Evolutionary conservation across 208 protist genomes (phyloP).

Genomic region (Naegleria gruberi): DNA sequence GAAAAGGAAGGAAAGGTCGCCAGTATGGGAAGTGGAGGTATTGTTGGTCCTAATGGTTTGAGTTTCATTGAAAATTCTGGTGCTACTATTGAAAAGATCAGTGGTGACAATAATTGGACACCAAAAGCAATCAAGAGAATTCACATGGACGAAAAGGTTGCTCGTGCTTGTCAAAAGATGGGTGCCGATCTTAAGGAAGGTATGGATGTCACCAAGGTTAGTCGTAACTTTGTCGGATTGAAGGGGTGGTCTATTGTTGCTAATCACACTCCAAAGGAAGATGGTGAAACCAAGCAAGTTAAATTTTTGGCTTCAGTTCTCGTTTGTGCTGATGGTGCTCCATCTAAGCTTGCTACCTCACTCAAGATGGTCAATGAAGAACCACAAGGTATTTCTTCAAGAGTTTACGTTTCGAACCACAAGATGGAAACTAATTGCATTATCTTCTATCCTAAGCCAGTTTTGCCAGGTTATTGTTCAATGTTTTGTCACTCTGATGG

Average conservation of each 20-base stretch:
- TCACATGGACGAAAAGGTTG: neutral
- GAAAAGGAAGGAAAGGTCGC: neutral
- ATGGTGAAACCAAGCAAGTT: neutral
- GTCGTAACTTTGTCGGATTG: neutral
- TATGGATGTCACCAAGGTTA: neutral
- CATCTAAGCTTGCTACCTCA: neutral
- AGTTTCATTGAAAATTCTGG: neutral
- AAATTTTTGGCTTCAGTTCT: neutral
- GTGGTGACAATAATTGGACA: neutral
- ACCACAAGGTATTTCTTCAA: neutral
- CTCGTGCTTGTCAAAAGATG: neutral
- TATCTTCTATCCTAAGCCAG: neutral
- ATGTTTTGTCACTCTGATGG: neutral
- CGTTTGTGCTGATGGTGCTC: neutral
- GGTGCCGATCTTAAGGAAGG: neutral
- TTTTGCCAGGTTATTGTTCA: constrained; percentile 1
- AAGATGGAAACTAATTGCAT: neutral
- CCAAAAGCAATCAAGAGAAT: neutral
- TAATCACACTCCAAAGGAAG: neutral
- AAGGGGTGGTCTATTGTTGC: neutral
- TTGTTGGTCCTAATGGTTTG: neutral
- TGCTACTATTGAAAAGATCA: neutral
- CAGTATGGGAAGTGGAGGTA: neutral
- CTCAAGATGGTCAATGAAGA: neutral
- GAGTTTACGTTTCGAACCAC: neutral